These are phyloP conservation scores for Salix purpurea DNA, from an alignment of 345 rosid genomes.

Conservation along the genomic window DNA sequence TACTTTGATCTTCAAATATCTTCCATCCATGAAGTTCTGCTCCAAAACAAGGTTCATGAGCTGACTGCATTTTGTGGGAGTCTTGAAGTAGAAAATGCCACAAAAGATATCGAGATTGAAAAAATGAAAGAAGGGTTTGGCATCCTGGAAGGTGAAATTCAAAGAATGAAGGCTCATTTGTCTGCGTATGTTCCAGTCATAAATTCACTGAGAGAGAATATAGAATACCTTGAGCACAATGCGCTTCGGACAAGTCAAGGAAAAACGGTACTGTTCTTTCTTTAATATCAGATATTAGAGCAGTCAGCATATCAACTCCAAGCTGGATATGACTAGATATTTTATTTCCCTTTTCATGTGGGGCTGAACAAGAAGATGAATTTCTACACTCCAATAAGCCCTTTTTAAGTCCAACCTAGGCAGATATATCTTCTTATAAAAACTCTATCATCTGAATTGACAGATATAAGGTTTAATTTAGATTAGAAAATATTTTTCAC, in stretches of 20 bases:
- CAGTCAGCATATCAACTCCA: neutral
- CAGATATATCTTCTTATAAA: neutral
- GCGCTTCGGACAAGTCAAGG: conserved; percentile 24
- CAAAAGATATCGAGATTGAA: conserved; percentile 21
- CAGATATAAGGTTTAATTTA: neutral
- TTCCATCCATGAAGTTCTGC: conserved; percentile 60
- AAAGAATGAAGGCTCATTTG: conserved; percentile 23
- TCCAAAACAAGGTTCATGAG: conserved; percentile 36
- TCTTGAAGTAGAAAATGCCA: conserved; percentile 20
- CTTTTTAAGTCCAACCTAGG: neutral
- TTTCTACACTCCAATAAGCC: neutral
- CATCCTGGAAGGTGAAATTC: conserved; percentile 23
- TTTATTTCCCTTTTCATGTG: neutral
- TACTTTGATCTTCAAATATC: conserved; percentile 83
- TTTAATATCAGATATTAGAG: conserved; percentile 4
- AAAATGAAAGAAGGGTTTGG: conserved; percentile 19
- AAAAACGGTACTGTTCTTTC: conserved; percentile 32
- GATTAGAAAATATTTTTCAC: neutral
- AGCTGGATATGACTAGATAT: neutral
- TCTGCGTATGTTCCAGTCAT: conserved; percentile 28
- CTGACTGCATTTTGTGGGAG: conserved; percentile 21
- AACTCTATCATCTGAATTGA: neutral
- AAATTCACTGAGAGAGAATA: conserved; percentile 14
- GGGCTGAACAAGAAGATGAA: neutral
- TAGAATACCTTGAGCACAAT: conserved; percentile 28